A percentile compares a stretch with the other conserved stretches of the same genome.
Conservation (phyloP, 2,329 filamentous ascomycete species). For the Penicillium paneum region DNA sequence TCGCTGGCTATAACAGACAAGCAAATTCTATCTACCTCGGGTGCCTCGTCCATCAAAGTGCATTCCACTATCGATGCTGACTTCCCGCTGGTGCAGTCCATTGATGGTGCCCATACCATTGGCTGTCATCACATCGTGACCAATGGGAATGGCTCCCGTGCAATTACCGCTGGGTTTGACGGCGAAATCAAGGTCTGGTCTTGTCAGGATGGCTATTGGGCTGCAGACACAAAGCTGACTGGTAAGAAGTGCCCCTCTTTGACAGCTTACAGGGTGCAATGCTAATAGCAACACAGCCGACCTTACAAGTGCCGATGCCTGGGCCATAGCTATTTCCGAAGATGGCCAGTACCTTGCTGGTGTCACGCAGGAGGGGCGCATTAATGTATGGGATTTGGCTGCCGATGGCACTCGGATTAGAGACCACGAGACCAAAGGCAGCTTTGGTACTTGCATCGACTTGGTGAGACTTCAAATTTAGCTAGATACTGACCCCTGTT, state of each 20-base stretch:
- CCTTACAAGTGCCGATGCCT: conserved; percentile 63
- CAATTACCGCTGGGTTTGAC: conserved; percentile 82
- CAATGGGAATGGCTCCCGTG: conserved; percentile 64
- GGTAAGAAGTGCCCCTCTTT: conserved; percentile 32
- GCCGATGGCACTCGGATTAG: conserved; percentile 61
- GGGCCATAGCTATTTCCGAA: conserved; percentile 82
- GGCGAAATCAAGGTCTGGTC: conserved; percentile 85
- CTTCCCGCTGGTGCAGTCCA: conserved; percentile 74
- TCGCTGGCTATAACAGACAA: conserved; percentile 71
- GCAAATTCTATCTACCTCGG: conserved; percentile 77
- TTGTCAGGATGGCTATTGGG: conserved; percentile 56
- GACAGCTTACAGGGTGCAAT: not conserved
- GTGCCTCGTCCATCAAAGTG: conserved; percentile 75
- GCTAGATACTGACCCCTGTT: not conserved
- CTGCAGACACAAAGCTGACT: conserved; percentile 47
- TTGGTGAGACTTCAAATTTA: conserved; percentile 50
- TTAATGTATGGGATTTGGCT: conserved; percentile 80
- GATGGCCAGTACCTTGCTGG: conserved; percentile 82
- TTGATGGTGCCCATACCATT: conserved; percentile 76
- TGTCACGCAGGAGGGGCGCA: conserved; percentile 80
- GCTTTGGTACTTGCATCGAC: conserved; percentile 86
- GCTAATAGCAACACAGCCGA: conserved; percentile 14
- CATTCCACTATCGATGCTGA: conserved; percentile 69
- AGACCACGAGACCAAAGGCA: conserved; percentile 88
- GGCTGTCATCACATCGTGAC: conserved; percentile 88